Evolutionary conservation across 345 rosid species (phyloP).

Genomic region (Kandelia obovata): DNA sequence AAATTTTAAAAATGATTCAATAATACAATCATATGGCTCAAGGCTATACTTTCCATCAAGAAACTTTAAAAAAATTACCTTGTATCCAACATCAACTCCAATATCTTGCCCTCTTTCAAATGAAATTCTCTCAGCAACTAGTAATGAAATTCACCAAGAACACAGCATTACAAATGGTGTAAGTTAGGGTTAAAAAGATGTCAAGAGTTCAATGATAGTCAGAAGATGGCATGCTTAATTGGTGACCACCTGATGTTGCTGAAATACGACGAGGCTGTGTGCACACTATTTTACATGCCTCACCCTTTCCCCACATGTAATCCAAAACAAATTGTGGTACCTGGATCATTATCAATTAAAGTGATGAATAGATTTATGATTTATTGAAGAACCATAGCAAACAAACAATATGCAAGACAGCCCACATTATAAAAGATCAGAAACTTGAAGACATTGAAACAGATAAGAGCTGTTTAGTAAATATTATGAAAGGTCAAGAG

Average conservation of each 20-base stretch:
- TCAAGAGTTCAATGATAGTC: too few relatives aligned
- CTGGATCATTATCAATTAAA: conserved; percentile 32
- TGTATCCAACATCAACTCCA: conserved; percentile 85
- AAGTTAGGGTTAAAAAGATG: too few relatives aligned
- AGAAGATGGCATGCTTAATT: conserved; percentile 2
- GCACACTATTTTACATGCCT: conserved; percentile 83
- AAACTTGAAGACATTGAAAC: too few relatives aligned
- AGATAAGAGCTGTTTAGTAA: too few relatives aligned
- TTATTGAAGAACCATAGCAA: too few relatives aligned
- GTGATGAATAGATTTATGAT: too few relatives aligned
- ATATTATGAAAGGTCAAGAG: too few relatives aligned
- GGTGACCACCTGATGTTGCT: conserved; percentile 71
- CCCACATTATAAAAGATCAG: too few relatives aligned
- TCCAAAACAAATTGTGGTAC: conserved; percentile 91
- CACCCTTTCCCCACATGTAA: conserved; percentile 67
- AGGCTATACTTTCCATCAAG: neutral
- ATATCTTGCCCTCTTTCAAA: conserved; percentile 76
- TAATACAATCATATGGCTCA: neutral
- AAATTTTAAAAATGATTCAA: too few relatives aligned
- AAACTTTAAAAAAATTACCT: conserved; percentile 43
- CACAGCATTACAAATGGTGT: neutral
- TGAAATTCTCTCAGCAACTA: conserved; percentile 92
- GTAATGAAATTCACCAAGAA: conserved; percentile 18
- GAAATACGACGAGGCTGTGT: conserved; percentile 99
- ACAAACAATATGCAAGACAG: too few relatives aligned